These are phyloP conservation scores for Aleurites moluccanus DNA, from an alignment of 441 rosid genomes.

Conservation along the genomic window DNA sequence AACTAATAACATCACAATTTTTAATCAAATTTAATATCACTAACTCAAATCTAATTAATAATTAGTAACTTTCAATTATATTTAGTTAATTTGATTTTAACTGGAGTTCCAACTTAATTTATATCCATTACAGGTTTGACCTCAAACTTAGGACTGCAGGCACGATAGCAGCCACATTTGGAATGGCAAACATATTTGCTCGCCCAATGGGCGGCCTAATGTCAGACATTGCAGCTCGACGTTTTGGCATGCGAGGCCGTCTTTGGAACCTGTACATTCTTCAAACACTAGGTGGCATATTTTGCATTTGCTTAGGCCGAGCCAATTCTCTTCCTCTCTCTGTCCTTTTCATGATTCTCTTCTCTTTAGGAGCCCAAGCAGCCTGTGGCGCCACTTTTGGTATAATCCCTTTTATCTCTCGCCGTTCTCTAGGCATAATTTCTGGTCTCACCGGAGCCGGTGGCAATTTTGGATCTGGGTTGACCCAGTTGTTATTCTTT, in stretches of 20 bases:
- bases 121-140: slow-evolving; percentile 25
- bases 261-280: slow-evolving; percentile 40
- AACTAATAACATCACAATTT: too few species aligned
- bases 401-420: slow-evolving; percentile 42
- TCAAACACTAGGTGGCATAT: slow-evolving; percentile 42
- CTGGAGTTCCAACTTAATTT: too few species aligned
- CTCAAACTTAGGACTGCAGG: slow-evolving; percentile 40
- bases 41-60: too few species aligned
- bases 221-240: slow-evolving; percentile 32
- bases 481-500: slow-evolving; percentile 37
- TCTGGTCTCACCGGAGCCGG: slow-evolving; percentile 42
- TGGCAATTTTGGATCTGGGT: slow-evolving; percentile 39
- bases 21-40: too few species aligned
- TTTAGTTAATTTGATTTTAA: too few species aligned
- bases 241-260: slow-evolving; percentile 43
- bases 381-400: slow-evolving; percentile 48
- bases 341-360: slow-evolving; percentile 38
- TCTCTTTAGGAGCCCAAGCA: slow-evolving; percentile 42
- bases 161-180: slow-evolving; percentile 38
- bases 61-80: too few species aligned
- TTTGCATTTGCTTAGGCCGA: slow-evolving; percentile 39
- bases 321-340: slow-evolving; percentile 32
- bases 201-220: slow-evolving; percentile 34
- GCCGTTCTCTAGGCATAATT: slow-evolving; percentile 36
- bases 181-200: slow-evolving; percentile 40